phyloP scores from a whole-genome alignment of 805 yeast species.

The Pichia eremophila region DNA sequence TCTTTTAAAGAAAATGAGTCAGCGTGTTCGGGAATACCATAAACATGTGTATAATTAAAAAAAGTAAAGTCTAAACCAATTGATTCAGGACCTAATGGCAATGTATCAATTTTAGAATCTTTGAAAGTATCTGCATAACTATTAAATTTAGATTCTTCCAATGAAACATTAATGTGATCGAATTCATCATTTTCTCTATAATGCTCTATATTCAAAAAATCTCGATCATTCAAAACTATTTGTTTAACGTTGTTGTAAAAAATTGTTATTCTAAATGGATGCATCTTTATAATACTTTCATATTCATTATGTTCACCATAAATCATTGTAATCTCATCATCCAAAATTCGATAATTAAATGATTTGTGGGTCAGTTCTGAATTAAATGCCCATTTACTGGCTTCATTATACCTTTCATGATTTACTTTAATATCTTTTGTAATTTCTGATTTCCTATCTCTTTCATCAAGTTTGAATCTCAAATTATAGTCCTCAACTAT shows the following conservation, averaged over 20 bases:
- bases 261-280: constrained; percentile 44
- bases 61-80: constrained; percentile 72
- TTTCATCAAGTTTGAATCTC: constrained; percentile 62
- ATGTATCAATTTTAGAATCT: constrained; percentile 54
- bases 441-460: constrained; percentile 25
- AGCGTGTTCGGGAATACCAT: constrained; percentile 97
- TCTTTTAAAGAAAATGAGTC: constrained; percentile 67
- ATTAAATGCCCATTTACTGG: constrained; percentile 50
- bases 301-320: constrained; percentile 34
- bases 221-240: constrained; percentile 56
- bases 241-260: constrained; percentile 36
- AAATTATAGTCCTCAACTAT: constrained; percentile 48
- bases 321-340: constrained; percentile 12
- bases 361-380: constrained; percentile 14
- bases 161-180: constrained; percentile 31
- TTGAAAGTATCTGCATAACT: constrained; percentile 64
- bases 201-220: constrained; percentile 78
- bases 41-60: constrained; percentile 51
- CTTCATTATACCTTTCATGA: constrained; percentile 48
- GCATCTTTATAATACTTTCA: constrained; percentile 32
- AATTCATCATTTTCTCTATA: constrained; percentile 39
- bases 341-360: constrained; percentile 15
- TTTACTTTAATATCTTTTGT: constrained; percentile 15
- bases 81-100: constrained; percentile 85
- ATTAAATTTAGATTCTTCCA: constrained; percentile 56